Evolutionary conservation across 805 yeast species (phyloP), one percentile per base, ranked within the genome.

Genomic region (Starmerella cellae): DNA sequence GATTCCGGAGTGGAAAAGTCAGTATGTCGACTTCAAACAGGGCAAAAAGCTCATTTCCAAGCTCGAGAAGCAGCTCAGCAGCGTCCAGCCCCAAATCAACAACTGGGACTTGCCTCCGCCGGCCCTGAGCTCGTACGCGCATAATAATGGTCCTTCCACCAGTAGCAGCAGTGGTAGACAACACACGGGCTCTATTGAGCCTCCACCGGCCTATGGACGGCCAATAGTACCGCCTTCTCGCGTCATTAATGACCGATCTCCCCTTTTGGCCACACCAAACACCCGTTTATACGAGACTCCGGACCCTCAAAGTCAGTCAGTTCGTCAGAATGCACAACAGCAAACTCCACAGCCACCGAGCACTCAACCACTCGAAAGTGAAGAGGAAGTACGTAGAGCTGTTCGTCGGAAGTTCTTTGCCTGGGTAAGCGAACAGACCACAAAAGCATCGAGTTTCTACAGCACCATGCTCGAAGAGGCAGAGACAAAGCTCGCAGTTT

Each of bases 391-490:
- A 11, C 30, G 20, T 22, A 14, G n/a, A 28, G 22, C 61, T 63
- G n/a, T 70, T 66, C 11, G 67, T 65, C 35, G 48, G 57, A 3
- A 71, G 40, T 84, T 83, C 49, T 48, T 68, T n/a, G 56, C 52
- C 2, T 83, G 94, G 93, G 67, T 83, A 4, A 79, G 80, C 42
- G 41, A 51, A 0, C 79, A 83, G 56, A 62, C 78, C 21, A 48
- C 40, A 3, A 79, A 75, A 57, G 77, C 82, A 8, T 75, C 80
- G 30, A 37, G 27, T 0, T 83, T 83, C 54, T 83, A 71, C 57
- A 64, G 57, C 35, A 73, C 69, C 24, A 74, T 69, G 49, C 93
- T 82, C 52, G 64, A 66, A 23, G 79, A 73, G 20, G 74, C 73
- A 1, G 66, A 74, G 35, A 73, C 72, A 43, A 64, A 88, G 44